Evolutionary conservation across 23 red algal genomes (phyloP).

Genomic region (Gracilariopsis chorda): DNA sequence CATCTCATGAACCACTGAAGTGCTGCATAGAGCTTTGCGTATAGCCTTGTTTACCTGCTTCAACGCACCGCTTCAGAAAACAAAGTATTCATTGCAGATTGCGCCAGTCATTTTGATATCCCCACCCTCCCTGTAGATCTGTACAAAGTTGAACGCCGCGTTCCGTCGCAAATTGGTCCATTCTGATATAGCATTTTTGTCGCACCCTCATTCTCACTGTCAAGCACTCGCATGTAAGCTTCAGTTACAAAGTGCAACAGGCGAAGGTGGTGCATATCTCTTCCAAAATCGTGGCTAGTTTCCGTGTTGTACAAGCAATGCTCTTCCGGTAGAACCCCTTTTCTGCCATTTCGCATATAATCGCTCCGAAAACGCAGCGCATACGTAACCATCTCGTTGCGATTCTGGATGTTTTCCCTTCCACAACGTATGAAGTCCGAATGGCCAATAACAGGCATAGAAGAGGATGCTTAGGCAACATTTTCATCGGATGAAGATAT

Average conservation of each 20-base stretch:
- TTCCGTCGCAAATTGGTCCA: conserved; percentile 41
- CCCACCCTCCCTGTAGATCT: conserved; percentile 37
- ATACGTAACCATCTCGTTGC: conserved; percentile 48
- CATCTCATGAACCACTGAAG: too few relatives aligned
- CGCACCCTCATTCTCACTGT: neutral
- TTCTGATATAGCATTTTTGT: neutral
- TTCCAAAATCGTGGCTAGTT: conserved; percentile 74
- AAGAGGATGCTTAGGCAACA: conserved; percentile 41
- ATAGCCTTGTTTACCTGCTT: too few relatives aligned
- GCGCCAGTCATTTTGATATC: neutral
- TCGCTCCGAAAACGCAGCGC: conserved; percentile 31
- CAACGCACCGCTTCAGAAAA: conserved; percentile 17
- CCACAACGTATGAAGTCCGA: conserved; percentile 33
- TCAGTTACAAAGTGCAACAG: conserved; percentile 54
- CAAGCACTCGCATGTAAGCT: conserved; percentile 59
- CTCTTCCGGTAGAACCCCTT: neutral
- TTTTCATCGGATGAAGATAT: conserved; percentile 26
- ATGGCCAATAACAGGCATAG: conserved; percentile 38
- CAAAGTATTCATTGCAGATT: conserved; percentile 6
- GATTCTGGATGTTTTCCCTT: conserved; percentile 24
- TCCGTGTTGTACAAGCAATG: conserved; percentile 31
- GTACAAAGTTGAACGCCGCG: conserved; percentile 51
- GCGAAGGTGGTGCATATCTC: conserved; percentile 73
- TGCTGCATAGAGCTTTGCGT: too few relatives aligned
- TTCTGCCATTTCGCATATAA: conserved; percentile 8